Evolutionary conservation across 2,329 filamentous ascomycete species (phyloP).

Genomic region (Paracoccidioides brasiliensis): DNA sequence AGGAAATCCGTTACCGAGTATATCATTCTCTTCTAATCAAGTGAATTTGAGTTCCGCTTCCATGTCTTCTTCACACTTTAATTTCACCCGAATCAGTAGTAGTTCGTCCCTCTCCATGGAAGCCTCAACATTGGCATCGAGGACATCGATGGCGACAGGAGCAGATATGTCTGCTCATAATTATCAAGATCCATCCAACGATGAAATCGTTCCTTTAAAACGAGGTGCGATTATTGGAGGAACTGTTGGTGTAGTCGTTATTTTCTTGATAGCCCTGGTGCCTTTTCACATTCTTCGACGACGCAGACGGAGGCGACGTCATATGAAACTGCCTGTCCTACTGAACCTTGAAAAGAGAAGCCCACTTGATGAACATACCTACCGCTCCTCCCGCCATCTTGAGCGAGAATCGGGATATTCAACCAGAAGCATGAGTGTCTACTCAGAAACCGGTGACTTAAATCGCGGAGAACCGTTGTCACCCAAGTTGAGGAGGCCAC

Average conservation of each 20-base stretch:
- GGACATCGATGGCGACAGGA: neutral
- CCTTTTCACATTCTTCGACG: slow-evolving; percentile 15
- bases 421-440: neutral
- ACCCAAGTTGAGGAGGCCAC: neutral
- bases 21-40: neutral
- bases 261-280: slow-evolving; percentile 15
- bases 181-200: neutral
- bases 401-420: neutral
- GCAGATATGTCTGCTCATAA: neutral
- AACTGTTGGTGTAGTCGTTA: slow-evolving; percentile 17
- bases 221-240: slow-evolving; percentile 19
- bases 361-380: neutral
- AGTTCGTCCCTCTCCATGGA: neutral
- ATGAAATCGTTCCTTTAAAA: slow-evolving; percentile 5
- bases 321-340: neutral
- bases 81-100: neutral
- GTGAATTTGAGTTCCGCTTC: neutral
- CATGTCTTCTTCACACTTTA: neutral
- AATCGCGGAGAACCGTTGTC: neutral
- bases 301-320: slow-evolving; percentile 10
- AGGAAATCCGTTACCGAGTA: neutral
- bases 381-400: neutral
- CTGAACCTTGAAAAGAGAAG: neutral
- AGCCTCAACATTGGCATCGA: neutral
- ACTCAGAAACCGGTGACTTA: neutral